Percentiles rank a stretch among this genome's conserved stretches.
phyloP scores from a whole-genome alignment of 441 rosid species.

The Eugenia klotzschiana region DNA sequence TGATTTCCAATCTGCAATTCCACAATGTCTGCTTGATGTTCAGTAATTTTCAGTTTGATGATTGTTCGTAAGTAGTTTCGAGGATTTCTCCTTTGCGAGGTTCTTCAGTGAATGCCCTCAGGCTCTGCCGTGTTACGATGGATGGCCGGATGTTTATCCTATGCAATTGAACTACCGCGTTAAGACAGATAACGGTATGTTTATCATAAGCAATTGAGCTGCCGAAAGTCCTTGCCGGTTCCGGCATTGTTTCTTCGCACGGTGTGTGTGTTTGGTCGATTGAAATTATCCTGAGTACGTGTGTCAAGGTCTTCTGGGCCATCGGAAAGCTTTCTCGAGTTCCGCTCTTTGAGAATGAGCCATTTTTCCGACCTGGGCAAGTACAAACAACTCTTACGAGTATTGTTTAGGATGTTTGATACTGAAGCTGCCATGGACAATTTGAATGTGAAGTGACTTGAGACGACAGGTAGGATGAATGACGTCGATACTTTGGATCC shows the following conservation, averaged over 20 bases:
- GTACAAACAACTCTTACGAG: background rate
- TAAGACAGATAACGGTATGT: background rate
- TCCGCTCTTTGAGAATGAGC: background rate
- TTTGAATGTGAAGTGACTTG: background rate
- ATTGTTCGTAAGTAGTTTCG: background rate
- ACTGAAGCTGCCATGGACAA: background rate
- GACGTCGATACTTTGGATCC: background rate
- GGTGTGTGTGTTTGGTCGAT: background rate
- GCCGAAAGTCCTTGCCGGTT: background rate
- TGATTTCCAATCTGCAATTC: conserved; percentile 24
- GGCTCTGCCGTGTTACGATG: background rate
- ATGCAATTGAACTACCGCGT: background rate
- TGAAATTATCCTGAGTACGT: background rate
- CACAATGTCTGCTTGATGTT: conserved; percentile 17
- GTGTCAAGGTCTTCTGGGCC: background rate
- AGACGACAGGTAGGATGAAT: background rate
- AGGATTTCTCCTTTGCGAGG: background rate
- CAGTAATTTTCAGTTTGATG: background rate
- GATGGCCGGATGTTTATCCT: background rate
- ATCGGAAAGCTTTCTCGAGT: background rate
- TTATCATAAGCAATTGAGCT: background rate
- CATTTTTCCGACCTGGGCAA: background rate
- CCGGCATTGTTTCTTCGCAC: background rate
- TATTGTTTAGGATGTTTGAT: background rate
- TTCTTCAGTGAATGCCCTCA: background rate